Evolutionary conservation across 441 rosid species (phyloP), one percentile per base, ranked within the genome.

Genomic region (Jatropha multifida): DNA sequence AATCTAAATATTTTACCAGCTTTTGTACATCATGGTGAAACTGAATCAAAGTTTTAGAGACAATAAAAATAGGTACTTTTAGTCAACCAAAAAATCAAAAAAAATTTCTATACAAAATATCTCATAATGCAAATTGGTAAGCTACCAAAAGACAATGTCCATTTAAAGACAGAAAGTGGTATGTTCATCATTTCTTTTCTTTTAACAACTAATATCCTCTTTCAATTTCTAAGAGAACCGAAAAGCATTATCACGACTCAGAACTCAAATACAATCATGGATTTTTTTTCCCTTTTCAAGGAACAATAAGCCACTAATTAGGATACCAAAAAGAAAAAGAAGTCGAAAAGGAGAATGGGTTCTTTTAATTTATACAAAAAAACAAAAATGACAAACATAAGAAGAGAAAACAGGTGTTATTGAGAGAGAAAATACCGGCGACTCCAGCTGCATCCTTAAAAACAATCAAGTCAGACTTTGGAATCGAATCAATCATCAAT

Each of bases 401-500:
- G 38, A 20, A 27, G 14, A 17, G 51, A 13, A 60, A 56, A n/a
- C 41, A 17, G 51, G 32, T 1, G 32, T 32, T 32, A 32, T 32
- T 32, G 32, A 32, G 58, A 64, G 6, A 68, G 32, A 64, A 56
- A 27, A 72, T 82, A 93, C 98, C 96, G 46, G 96, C 94, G 74
- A 90, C 78, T 81, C 98, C 98, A 65, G 94, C 94, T 64, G 86
- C 90, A 89, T 87, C 90, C 76, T 81, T 85, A 74, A 80, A 83
- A 73, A 80, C 60, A 42, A 79, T 64, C 65, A 68, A 41, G 78
- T 79, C 49, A 67, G 68, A 65, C 69, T 46, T 27, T 12, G 76
- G 44, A 67, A 68, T 59, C 52, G 74, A 78, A 17, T 76, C 60
- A 83, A 84, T 65, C 96, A 92, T 89, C 72, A 70, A 74, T 62